Conservation (phyloP, 176 grass and related monocot genomes). For the Bothriochloa decipiens region DNA sequence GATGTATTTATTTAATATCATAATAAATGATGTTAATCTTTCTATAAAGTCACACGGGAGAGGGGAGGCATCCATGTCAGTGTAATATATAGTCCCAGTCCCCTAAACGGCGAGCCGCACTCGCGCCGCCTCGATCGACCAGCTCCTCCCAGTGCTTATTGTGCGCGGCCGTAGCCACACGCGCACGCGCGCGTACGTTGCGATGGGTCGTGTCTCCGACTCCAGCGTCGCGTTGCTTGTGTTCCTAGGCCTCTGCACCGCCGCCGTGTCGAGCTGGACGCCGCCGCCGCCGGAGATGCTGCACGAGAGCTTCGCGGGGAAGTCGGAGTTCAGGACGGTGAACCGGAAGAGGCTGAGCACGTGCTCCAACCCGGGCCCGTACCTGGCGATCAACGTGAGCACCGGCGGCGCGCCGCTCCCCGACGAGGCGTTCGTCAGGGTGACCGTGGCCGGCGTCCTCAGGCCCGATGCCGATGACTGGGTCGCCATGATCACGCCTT, state of each 20-base stretch:
- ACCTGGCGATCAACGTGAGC: constrained; percentile 54
- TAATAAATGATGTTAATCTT: background rate
- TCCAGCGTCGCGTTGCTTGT: background rate
- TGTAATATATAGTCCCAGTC: background rate
- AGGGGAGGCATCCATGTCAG: background rate
- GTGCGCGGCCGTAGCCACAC: background rate
- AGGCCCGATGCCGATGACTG: constrained; percentile 52
- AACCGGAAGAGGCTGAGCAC: constrained; percentile 59
- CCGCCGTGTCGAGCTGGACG: background rate
- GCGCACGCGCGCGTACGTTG: background rate
- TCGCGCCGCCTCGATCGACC: background rate
- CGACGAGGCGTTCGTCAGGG: constrained; percentile 62
- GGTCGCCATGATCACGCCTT: constrained; percentile 89
- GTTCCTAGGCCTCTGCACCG: constrained; percentile 29
- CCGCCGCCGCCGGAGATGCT: constrained; percentile 35
- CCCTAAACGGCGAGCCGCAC: background rate
- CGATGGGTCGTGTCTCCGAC: background rate
- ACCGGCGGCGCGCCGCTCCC: constrained; percentile 38
- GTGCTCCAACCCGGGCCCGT: constrained; percentile 51
- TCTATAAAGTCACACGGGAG: too few relatives aligned
- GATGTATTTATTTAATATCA: background rate
- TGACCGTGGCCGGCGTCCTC: constrained; percentile 62
- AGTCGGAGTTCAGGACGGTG: constrained; percentile 77
- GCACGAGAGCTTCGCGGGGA: constrained; percentile 44
- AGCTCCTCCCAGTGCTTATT: background rate